Conservation (phyloP, 2,329 filamentous ascomycete genomes). For the Grosmannia penicillata region DNA sequence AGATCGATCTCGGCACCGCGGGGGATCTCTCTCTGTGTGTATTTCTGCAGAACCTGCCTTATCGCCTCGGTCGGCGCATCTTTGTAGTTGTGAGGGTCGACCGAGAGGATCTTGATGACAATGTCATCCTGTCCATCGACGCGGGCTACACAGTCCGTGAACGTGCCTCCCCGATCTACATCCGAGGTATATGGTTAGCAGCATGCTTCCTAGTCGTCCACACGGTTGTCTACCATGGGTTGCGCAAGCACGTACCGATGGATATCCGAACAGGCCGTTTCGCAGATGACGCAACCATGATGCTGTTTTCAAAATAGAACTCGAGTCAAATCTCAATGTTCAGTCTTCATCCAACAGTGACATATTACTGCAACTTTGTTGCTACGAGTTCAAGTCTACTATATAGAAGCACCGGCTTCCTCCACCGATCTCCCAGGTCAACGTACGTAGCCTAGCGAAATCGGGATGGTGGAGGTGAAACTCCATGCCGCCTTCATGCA, state of each 20-base stretch:
- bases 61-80: slow-evolving; percentile 4
- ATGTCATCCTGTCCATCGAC: slow-evolving; percentile 28
- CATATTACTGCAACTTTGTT: neutral
- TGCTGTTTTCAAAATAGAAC: neutral
- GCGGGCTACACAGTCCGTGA: slow-evolving; percentile 19
- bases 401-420: neutral
- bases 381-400: neutral
- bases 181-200: neutral
- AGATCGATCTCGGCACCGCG: slow-evolving; percentile 37
- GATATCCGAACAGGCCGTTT: neutral
- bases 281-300: neutral
- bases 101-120: slow-evolving; percentile 21
- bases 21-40: slow-evolving; percentile 36
- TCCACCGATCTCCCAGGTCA: neutral
- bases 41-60: slow-evolving; percentile 4
- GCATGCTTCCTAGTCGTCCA: neutral
- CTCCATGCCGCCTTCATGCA: neutral
- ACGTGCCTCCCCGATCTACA: slow-evolving; percentile 4
- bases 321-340: neutral
- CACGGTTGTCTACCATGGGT: neutral
- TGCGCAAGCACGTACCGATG: neutral
- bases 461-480: neutral
- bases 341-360: no score
- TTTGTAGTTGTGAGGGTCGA: slow-evolving; percentile 2
- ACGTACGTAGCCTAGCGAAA: neutral